Conservation (phyloP, 2,329 filamentous ascomycete genomes). For the Juglanconis oblonga region DNA sequence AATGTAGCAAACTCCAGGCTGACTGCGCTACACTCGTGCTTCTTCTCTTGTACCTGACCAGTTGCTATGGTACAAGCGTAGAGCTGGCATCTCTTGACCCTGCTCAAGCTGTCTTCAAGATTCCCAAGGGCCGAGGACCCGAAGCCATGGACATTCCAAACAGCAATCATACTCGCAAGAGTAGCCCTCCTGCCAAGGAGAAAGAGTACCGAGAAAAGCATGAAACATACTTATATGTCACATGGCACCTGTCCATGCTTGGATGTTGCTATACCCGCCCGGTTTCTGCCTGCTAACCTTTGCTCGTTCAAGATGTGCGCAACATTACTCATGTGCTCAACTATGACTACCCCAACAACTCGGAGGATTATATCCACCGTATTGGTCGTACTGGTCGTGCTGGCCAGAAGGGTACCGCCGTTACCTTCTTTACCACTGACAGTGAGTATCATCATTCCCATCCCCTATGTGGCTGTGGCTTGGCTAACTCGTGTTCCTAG, state of each 20-base stretch:
- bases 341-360: constrained; percentile 99
- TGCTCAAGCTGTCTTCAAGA: constrained; percentile 67
- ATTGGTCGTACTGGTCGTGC: constrained; percentile 95
- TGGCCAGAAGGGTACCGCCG: constrained; percentile 91
- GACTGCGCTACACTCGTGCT: constrained; percentile 67
- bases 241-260: constrained; percentile 49
- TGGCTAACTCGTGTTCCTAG: constrained; percentile 46
- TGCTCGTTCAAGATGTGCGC: constrained; percentile 85
- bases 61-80: constrained; percentile 68
- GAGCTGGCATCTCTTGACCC: constrained; percentile 76
- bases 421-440: constrained; percentile 98
- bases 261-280: constrained; percentile 58
- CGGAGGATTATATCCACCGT: constrained; percentile 97
- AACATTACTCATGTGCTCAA: constrained; percentile 99
- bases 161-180: constrained; percentile 53
- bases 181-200: constrained; percentile 59
- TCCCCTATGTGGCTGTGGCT: neutral
- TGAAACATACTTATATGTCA: constrained; percentile 49
- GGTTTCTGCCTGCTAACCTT: constrained; percentile 72
- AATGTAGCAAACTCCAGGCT: constrained; percentile 52
- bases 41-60: constrained; percentile 68
- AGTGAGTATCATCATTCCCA: constrained; percentile 64
- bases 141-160: constrained; percentile 50
- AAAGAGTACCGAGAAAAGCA: constrained; percentile 45
- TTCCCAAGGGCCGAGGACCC: constrained; percentile 56